phyloP scores from a whole-genome alignment of 176 grass and related monocot species.

The Triticum timopheevii region DNA sequence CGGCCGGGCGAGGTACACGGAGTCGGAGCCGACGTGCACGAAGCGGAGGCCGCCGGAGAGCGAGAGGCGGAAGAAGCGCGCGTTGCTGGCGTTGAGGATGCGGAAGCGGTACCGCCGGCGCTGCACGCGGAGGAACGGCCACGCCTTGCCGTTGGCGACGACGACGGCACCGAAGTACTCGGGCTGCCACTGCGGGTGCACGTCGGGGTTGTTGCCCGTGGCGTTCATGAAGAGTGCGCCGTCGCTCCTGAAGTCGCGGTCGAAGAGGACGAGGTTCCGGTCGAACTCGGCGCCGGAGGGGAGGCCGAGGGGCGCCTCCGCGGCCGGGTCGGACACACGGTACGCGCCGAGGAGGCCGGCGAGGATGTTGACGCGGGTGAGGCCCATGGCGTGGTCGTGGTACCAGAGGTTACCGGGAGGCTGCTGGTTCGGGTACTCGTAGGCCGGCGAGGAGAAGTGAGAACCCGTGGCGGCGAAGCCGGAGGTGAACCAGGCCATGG shows the following conservation, averaged over 20 bases:
- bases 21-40: conserved; percentile 58
- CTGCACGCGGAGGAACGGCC: conserved; percentile 58
- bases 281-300: conserved; percentile 50
- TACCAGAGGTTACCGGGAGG: conserved; percentile 71
- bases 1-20: conserved; percentile 47
- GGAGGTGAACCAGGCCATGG: conserved; percentile 75
- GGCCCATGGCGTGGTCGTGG: conserved; percentile 79
- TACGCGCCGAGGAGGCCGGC: conserved; percentile 75
- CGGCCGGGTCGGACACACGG: conserved; percentile 21
- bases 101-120: conserved; percentile 73
- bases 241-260: conserved; percentile 53
- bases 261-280: conserved; percentile 52
- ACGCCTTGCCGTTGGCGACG: conserved; percentile 67
- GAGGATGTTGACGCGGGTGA: conserved; percentile 75
- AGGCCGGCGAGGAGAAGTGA: conserved; percentile 30
- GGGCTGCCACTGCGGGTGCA: conserved; percentile 89
- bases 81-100: conserved; percentile 86
- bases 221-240: conserved; percentile 68
- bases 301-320: conserved; percentile 32
- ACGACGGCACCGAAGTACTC: conserved; percentile 74
- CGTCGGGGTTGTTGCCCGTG: conserved; percentile 58
- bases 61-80: conserved; percentile 58
- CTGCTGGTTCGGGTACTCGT: conserved; percentile 68
- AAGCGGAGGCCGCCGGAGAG: conserved; percentile 52
- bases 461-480: conserved; percentile 39